Evolutionary conservation across 805 yeast species (phyloP), one percentile per base, ranked within the genome.

Genomic region (Sungouiella thailandica): DNA sequence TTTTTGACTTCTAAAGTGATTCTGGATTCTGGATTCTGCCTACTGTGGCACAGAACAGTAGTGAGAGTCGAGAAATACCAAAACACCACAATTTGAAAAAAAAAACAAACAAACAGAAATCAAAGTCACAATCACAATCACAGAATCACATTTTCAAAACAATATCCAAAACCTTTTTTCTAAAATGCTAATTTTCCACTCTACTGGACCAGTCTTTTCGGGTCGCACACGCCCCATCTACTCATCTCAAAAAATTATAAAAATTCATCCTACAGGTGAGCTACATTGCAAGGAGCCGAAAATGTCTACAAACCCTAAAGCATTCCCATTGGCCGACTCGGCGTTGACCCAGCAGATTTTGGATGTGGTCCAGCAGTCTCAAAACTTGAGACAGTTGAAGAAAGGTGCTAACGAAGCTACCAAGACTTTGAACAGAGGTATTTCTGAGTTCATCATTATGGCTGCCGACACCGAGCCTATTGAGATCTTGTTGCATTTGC

Each of bases 391-490:
- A 76, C 99, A 93, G 73, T 80, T 93, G 68, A 93, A 93, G 79
- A 93, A 93, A 70, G 99, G 99, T 70, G 98, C 99, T 53, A 93
- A 93, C 68, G 99, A 93, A 74, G 95, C 97, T 59, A 93, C 97
- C 71, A 90, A 90, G 78, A 90, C 97, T 55, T 78, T 90, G 72
- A 90, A 90, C 84, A 85, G 97, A 77, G 98, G 98, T 81, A 90
- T 90, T 59, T 85, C 97, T 56, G 98, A 90, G 74, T 90, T 90
- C 77, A 89, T 90, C 68, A 86, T 90, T 72, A 87, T 93, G 97
- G 98, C 99, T 50, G 99, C 98, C 55, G 99, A 93, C 64, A 88
- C 98, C 57, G 96, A 89, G 71, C 99, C 99, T 56, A 89, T 93
- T 60, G 99, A 93, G 74, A 90, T 93, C 67, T 80, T 93, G 60